phyloP scores from a whole-genome alignment of 2,329 filamentous ascomycete species.

The Thelonectria blattea region DNA sequence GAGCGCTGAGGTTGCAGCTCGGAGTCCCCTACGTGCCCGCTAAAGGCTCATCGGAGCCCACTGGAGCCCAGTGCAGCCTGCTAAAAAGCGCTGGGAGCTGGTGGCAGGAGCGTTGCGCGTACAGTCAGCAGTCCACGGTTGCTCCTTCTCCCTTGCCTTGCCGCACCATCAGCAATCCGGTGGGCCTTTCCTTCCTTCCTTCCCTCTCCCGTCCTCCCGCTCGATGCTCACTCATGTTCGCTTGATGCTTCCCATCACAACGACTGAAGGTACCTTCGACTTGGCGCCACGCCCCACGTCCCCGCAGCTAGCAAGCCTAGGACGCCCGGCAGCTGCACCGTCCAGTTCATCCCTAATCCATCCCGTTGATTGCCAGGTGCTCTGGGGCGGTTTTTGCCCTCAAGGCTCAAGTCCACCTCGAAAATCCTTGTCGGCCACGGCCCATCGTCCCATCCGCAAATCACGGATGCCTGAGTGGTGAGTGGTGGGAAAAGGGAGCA shows the following conservation, averaged over 20 bases:
- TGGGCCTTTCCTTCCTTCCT: constrained; percentile 15
- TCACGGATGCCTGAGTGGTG: constrained; percentile 17
- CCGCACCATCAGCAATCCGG: constrained; percentile 31
- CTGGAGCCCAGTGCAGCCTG: constrained; percentile 13
- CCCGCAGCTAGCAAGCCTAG: constrained; percentile 25
- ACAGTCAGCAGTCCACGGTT: constrained; percentile 1
- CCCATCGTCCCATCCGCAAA: constrained; percentile 30
- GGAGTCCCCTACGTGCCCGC: not conserved
- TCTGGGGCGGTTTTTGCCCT: not conserved
- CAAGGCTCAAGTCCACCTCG: constrained; percentile 14
- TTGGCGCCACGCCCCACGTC: constrained; percentile 25
- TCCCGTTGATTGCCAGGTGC: constrained; percentile 4
- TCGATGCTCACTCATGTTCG: not conserved
- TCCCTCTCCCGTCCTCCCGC: constrained; percentile 2
- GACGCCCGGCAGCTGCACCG: constrained; percentile 26
- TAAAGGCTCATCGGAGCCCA: not conserved
- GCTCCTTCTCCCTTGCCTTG: constrained; percentile 32
- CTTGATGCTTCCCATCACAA: too few relatives aligned
- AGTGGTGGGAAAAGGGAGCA: constrained; percentile 18
- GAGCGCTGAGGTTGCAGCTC: constrained; percentile 12
- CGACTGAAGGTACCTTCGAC: not conserved
- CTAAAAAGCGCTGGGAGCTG: not conserved
- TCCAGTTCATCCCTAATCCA: constrained; percentile 31
- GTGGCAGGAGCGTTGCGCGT: not conserved
- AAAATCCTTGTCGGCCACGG: constrained; percentile 32